A percentile compares a stretch with the other conserved stretches of the same genome.
phyloP scores from a whole-genome alignment of 2,329 filamentous ascomycete species.

The Fusarium verticillioides region DNA sequence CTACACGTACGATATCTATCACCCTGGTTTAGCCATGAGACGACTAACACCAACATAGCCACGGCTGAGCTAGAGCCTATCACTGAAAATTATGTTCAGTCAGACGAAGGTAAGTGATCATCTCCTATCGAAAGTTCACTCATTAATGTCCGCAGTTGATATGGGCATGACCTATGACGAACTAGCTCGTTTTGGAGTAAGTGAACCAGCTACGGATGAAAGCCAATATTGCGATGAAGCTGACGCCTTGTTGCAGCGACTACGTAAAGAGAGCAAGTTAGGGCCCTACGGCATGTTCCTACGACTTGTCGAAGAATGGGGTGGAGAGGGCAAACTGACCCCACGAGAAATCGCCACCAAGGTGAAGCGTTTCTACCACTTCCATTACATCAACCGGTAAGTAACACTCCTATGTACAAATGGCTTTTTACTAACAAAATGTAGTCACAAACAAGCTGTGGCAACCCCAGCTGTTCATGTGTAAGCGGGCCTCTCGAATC shows the following conservation, averaged over 20 bases:
- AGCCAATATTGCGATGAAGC: neutral
- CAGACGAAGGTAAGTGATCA: neutral
- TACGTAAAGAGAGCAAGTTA: slow-evolving; percentile 56
- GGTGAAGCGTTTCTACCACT: slow-evolving; percentile 52
- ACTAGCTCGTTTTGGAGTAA: slow-evolving; percentile 52
- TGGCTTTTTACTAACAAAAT: neutral
- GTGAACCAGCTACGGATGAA: neutral
- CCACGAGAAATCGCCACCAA: slow-evolving; percentile 51
- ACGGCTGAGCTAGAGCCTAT: slow-evolving; percentile 60
- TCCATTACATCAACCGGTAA: slow-evolving; percentile 22
- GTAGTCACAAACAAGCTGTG: slow-evolving; percentile 22
- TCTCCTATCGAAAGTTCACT: neutral
- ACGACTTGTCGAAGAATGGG: slow-evolving; percentile 54
- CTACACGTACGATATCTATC: slow-evolving; percentile 55
- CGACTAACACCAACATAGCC: neutral
- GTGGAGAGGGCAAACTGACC: slow-evolving; percentile 42
- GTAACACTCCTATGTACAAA: neutral
- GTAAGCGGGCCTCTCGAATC: neutral
- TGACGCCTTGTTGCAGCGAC: slow-evolving; percentile 8
- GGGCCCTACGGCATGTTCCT: slow-evolving; percentile 56
- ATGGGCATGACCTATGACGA: slow-evolving; percentile 59
- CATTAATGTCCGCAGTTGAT: slow-evolving; percentile 42
- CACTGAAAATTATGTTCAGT: slow-evolving; percentile 46
- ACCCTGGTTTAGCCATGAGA: neutral
- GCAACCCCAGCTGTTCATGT: slow-evolving; percentile 24